Percentiles rank a stretch among this genome's conserved stretches.
phyloP scores from a whole-genome alignment of 1,139 yeast genomes.

The Schwanniomyces etchellsii region DNA sequence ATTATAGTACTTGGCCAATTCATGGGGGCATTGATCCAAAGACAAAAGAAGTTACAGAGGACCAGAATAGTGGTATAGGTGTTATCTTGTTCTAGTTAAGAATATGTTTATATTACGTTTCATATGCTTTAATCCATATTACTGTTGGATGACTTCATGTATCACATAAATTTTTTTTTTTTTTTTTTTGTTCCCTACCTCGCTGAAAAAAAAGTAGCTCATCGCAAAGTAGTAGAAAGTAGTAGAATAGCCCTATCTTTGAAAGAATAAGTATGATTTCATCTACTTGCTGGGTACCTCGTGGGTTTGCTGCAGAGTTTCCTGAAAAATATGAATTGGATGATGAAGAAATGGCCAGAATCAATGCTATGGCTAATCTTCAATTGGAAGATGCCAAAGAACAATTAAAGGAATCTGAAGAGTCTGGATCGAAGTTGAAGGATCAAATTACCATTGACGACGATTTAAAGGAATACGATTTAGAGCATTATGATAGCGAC shows the following conservation, averaged over 20 bases:
- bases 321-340: constrained; percentile 85
- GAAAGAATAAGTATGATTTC: constrained; percentile 62
- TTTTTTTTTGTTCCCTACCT: too few species aligned
- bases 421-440: constrained; percentile 25
- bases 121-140: not conserved
- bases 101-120: too few species aligned
- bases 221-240: too few species aligned
- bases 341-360: constrained; percentile 90
- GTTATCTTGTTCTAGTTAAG: constrained; percentile 63
- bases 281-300: constrained; percentile 91
- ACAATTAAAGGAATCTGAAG: constrained; percentile 11
- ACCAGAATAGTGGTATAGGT: constrained; percentile 75
- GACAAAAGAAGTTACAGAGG: constrained; percentile 45
- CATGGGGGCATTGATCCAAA: constrained; percentile 67
- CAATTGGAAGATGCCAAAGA: constrained; percentile 69
- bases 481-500: constrained; percentile 79
- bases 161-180: not conserved
- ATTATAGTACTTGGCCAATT: constrained; percentile 77
- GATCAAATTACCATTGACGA: constrained; percentile 65
- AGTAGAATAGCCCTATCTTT: too few species aligned
- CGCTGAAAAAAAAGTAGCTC: too few species aligned
- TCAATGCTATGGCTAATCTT: constrained; percentile 76
- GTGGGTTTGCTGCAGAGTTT: constrained; percentile 91
- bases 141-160: not conserved
- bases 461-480: constrained; percentile 80